Percentiles rank a stretch among this genome's conserved stretches.
phyloP scores from a whole-genome alignment of 2,329 filamentous ascomycete species.

The Microdochium paspali region DNA sequence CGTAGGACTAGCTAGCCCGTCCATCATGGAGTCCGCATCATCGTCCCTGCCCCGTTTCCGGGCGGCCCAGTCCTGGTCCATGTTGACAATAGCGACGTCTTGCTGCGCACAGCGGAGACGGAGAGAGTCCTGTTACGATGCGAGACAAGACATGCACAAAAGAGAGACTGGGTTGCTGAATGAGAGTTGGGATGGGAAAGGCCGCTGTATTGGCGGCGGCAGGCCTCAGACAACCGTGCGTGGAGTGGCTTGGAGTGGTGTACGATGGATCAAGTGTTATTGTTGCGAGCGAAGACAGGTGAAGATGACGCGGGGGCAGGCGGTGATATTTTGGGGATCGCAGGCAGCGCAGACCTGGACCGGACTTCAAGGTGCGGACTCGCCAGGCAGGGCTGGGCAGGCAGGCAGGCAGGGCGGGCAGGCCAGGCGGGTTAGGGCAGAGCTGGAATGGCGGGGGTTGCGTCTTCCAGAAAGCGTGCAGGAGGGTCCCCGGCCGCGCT shows the following conservation, averaged over 20 bases:
- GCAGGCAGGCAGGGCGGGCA: neutral
- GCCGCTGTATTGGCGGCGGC: neutral
- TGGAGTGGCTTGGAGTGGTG: too few relatives aligned
- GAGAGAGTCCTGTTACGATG: neutral
- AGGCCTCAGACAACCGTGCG: neutral
- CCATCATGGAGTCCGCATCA: constrained; percentile 10
- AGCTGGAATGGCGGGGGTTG: neutral
- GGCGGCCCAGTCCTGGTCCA: constrained; percentile 1
- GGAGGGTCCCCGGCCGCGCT: neutral
- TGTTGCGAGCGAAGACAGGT: neutral
- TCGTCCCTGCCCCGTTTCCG: constrained; percentile 19
- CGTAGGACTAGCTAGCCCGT: constrained; percentile 14
- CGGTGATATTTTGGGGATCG: neutral
- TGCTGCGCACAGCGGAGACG: neutral
- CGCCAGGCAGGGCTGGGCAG: neutral
- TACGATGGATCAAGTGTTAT: neutral
- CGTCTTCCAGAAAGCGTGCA: neutral
- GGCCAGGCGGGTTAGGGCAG: neutral
- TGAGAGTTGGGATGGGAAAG: neutral
- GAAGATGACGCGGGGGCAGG: neutral
- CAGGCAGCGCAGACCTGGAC: neutral
- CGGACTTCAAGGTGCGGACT: too few relatives aligned
- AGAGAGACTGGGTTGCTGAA: neutral
- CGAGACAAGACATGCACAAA: neutral
- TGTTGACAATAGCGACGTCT: neutral